Evolutionary conservation across 805 yeast species (phyloP).

Genomic region (Kluyveromyces lactis): DNA sequence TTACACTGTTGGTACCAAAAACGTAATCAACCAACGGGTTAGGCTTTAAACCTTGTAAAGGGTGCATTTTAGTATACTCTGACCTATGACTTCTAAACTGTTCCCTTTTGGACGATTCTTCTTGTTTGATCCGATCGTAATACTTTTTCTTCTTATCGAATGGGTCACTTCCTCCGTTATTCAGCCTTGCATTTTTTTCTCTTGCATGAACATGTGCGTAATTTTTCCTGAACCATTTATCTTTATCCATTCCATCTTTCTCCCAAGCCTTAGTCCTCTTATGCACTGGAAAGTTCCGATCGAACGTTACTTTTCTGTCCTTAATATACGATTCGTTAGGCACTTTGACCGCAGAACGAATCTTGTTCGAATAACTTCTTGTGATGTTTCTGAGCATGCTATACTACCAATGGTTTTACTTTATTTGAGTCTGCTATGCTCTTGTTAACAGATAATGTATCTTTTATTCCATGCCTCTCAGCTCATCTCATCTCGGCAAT

Average conservation of each 20-base stretch:
- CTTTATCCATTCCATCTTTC: slow-evolving; percentile 50
- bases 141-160: slow-evolving; percentile 14
- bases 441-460: no score
- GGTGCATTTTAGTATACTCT: slow-evolving; percentile 8
- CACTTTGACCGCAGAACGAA: slow-evolving; percentile 9
- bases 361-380: slow-evolving; percentile 2
- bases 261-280: slow-evolving; percentile 57
- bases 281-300: slow-evolving; percentile 36
- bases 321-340: slow-evolving; percentile 6
- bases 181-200: slow-evolving; percentile 24
- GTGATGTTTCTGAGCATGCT: not conserved
- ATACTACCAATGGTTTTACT: not conserved
- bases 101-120: slow-evolving; percentile 5
- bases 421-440: no score
- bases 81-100: slow-evolving; percentile 6
- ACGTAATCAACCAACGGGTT: slow-evolving; percentile 58
- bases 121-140: slow-evolving; percentile 10
- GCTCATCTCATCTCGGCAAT: not conserved
- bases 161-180: slow-evolving; percentile 11
- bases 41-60: slow-evolving; percentile 15
- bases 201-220: slow-evolving; percentile 61
- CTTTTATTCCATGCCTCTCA: no score
- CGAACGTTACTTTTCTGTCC: slow-evolving; percentile 23
- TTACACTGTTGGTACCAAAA: slow-evolving; percentile 69
- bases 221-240: slow-evolving; percentile 49